These are phyloP conservation scores for Pseudogymnoascus sp. DNA, from an alignment of 2,329 filamentous ascomycete species.

Conservation along the genomic window DNA sequence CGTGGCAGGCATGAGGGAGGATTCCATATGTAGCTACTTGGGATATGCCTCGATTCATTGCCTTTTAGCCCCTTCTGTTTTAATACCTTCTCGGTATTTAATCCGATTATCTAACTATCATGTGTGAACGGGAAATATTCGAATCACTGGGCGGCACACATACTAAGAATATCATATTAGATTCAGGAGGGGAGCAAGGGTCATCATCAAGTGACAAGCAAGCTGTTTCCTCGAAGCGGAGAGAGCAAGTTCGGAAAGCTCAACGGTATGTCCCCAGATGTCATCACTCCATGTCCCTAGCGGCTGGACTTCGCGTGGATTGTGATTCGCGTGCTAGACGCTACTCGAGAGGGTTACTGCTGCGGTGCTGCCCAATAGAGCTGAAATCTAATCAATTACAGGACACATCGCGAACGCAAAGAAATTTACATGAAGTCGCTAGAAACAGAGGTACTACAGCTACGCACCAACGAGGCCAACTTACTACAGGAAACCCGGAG, in stretches of 20 bases:
- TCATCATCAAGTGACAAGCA: conserved; percentile 7
- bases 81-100: neutral
- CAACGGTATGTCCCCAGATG: neutral
- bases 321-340: neutral
- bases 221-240: neutral
- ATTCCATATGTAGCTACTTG: neutral
- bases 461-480: conserved; percentile 22
- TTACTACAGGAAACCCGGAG: conserved; percentile 21
- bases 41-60: neutral
- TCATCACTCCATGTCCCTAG: neutral
- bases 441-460: conserved; percentile 24
- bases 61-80: neutral
- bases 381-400: conserved; percentile 10
- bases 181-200: neutral
- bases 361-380: neutral
- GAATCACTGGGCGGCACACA: neutral
- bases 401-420: conserved; percentile 30
- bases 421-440: conserved; percentile 28
- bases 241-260: conserved; percentile 2
- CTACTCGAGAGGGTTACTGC: neutral
- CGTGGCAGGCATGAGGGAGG: neutral
- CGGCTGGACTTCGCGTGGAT: neutral
- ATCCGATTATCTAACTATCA: neutral
- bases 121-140: neutral
- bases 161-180: neutral